phyloP scores from a whole-genome alignment of 495 filamentous ascomycete species.

The Mytilinidion resinicola region DNA sequence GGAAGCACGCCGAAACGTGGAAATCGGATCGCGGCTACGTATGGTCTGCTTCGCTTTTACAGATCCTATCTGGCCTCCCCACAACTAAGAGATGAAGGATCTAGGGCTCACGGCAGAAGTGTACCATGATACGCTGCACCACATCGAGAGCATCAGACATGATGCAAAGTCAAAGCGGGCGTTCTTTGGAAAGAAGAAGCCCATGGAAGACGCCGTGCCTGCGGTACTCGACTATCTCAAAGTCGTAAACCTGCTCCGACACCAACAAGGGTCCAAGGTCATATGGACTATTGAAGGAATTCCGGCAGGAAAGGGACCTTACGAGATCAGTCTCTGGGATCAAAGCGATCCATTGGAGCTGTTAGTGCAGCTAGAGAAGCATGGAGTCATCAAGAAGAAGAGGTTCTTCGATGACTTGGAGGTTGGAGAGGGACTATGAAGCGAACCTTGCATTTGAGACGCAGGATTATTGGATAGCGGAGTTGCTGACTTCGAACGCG shows the following conservation, averaged over 20 bases:
- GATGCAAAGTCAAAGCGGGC: not conserved
- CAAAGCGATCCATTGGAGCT: slow-evolving; percentile 18
- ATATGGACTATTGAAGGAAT: slow-evolving; percentile 21
- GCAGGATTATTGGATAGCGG: too few relatives aligned
- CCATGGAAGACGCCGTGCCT: slow-evolving; percentile 2
- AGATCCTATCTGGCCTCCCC: slow-evolving; percentile 10
- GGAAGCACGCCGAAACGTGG: slow-evolving; percentile 12
- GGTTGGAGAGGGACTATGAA: too few relatives aligned
- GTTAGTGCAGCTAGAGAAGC: slow-evolving; percentile 18
- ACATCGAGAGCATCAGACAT: slow-evolving; percentile 6
- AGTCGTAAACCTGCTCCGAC: not conserved
- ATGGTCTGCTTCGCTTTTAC: slow-evolving; percentile 12
- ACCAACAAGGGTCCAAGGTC: not conserved
- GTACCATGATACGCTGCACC: not conserved
- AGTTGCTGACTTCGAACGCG: too few relatives aligned
- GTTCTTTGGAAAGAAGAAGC: not conserved
- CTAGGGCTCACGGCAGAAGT: slow-evolving; percentile 4
- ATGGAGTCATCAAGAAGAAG: slow-evolving; percentile 20
- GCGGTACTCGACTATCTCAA: slow-evolving; percentile 13
- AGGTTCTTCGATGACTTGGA: slow-evolving; percentile 6
- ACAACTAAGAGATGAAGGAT: slow-evolving; percentile 15
- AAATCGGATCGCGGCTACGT: slow-evolving; percentile 9
- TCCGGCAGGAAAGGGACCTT: slow-evolving; percentile 1
- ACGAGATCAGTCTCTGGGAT: slow-evolving; percentile 21
- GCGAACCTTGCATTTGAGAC: too few relatives aligned